phyloP scores from a whole-genome alignment of 768 basidiomycete species.

The Suillus paluster region DNA sequence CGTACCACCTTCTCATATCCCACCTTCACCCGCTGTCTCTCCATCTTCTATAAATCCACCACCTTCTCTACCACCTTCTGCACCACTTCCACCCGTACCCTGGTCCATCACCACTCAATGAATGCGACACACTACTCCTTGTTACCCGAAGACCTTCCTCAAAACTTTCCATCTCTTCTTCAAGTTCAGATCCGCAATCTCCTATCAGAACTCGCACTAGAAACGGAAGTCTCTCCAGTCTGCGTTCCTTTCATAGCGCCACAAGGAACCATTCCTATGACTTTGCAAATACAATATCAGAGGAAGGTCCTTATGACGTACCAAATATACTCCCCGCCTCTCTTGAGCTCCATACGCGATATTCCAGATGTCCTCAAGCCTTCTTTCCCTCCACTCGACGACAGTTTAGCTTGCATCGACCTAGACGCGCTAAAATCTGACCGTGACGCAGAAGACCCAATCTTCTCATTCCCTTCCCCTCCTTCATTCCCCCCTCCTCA shows the following conservation, averaged over 20 bases:
- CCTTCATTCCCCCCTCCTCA: constrained; percentile 22
- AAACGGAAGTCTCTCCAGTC: not conserved
- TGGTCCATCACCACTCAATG: constrained; percentile 55
- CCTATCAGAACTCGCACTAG: not conserved
- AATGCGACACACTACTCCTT: not conserved
- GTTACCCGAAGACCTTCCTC: not conserved
- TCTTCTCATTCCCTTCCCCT: constrained; percentile 32
- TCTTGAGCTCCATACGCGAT: not conserved
- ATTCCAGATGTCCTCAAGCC: not conserved
- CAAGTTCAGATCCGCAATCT: not conserved
- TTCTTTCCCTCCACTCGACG: constrained; percentile 14
- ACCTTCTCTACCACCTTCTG: constrained; percentile 57
- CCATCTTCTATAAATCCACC: constrained; percentile 50
- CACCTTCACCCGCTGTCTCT: constrained; percentile 23
- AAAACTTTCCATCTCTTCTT: not conserved
- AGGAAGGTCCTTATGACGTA: constrained; percentile 4
- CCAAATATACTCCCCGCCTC: no score
- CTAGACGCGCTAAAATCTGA: constrained; percentile 34
- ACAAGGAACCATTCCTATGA: not conserved
- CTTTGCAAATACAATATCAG: not conserved
- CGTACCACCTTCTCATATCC: constrained; percentile 38
- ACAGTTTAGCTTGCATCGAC: constrained; percentile 34
- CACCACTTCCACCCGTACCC: constrained; percentile 71
- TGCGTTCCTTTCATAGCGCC: not conserved
- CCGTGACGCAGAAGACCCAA: constrained; percentile 25